These are phyloP conservation scores for Arachnopeziza araneosa DNA, from an alignment of 2,329 filamentous ascomycete species.

Conservation along the genomic window DNA sequence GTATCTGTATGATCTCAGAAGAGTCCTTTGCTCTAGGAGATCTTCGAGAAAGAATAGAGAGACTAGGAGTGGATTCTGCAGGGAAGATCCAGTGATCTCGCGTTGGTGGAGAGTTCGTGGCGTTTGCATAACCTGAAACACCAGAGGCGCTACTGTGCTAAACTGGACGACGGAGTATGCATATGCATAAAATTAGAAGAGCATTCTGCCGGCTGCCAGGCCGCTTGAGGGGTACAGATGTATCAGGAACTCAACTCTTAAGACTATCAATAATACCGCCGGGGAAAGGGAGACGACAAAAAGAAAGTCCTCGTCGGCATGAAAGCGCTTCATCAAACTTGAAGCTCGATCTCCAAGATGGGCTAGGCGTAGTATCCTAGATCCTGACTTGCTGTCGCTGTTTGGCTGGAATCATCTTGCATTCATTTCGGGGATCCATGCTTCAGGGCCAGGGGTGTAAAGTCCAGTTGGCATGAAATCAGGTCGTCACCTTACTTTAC, in stretches of 20 bases:
- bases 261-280: neutral
- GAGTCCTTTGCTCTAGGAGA: neutral
- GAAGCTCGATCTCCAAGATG: neutral
- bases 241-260: neutral
- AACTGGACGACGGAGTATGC: neutral
- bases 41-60: neutral
- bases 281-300: neutral
- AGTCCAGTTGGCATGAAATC: neutral
- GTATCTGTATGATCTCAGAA: neutral
- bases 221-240: neutral
- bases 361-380: neutral
- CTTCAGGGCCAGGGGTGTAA: neutral
- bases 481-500: neutral
- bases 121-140: constrained; percentile 2
- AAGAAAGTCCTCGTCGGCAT: constrained; percentile 5
- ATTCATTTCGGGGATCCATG: constrained; percentile 5
- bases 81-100: neutral
- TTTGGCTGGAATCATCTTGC: constrained; percentile 4
- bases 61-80: neutral
- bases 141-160: neutral
- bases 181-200: neutral
- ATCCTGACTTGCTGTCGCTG: neutral
- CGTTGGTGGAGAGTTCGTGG: neutral
- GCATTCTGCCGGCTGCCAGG: neutral
- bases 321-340: constrained; percentile 14